Base-by-base conservation (phyloP, 805 yeast species). In the Yarrowia osloensis region DNA sequence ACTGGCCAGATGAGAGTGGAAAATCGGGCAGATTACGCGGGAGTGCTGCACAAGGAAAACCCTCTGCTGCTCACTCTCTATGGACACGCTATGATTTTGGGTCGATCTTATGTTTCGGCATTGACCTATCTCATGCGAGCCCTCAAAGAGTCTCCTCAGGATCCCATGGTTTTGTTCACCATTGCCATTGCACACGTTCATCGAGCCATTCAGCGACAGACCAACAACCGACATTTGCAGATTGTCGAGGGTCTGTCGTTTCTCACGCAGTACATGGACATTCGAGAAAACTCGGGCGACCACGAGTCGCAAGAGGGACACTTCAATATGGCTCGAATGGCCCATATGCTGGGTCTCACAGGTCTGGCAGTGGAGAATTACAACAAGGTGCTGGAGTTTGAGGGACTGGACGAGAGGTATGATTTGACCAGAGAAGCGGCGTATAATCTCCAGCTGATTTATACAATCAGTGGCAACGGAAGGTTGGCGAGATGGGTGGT, bases 151-250 rank as follows among this genome's bases (percentile, higher is more conserved):
- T 85, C 85, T 67, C 87, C 88, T 50, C 78, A 85, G 47, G 97
- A 94, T 70, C 96, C 98, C 1, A 84, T 91, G 80, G 80, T 95
- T 1, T 83, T 91, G 69, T 80, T 95, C 29, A 77, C 89, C 40
- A 80, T 90, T 52, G 98, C 95, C 0, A 76, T 95, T 46, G 86
- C 93, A 0, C 93, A 92, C 77, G 79, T 93, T 26, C 97, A 94
- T 72, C 82, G 98, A 49, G 89, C 98, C 0, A 88, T 93, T 87
- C 98, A 95, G 77, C 82, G 99, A 69, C 86, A 90, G 68, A 88
- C 97, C 4, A 82, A 87, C 7, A 90, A 91, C 75, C 85, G 98
- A 67, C 97, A 94, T 73, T 81, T 89, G 68, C 98, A 93, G 74
- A 81, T 95, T 24, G 78, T 95, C 1, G 98, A 95, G 73, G 98